A percentile compares a stretch with the other conserved stretches of the same genome.
Evolutionary conservation across 2,329 filamentous ascomycete genomes (phyloP).

Genomic region (Penicillium freii): DNA sequence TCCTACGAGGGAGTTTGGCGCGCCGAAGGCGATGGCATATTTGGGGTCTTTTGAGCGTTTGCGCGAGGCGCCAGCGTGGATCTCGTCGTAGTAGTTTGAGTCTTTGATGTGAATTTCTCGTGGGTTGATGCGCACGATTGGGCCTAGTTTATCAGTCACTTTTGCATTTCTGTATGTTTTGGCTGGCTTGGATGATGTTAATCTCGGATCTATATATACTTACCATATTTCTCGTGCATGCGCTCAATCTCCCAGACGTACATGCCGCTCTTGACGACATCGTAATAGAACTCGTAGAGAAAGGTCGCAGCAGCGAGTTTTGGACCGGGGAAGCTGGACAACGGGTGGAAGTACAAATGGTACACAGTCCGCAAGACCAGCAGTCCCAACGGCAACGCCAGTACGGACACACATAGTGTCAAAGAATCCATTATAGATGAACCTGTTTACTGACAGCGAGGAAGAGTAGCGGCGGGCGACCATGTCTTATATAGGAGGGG

Average conservation of each 20-base stretch:
- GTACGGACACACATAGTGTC: neutral
- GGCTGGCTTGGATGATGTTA: neutral
- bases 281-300: slow-evolving; percentile 37
- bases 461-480: neutral
- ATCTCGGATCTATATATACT: neutral
- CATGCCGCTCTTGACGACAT: slow-evolving; percentile 30
- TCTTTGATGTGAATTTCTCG: slow-evolving; percentile 40
- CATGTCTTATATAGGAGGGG: neutral
- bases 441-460: neutral
- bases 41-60: slow-evolving; percentile 24
- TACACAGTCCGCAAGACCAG: slow-evolving; percentile 10
- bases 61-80: slow-evolving; percentile 27
- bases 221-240: slow-evolving; percentile 39
- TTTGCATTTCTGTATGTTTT: too few species aligned
- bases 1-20: slow-evolving; percentile 22
- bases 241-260: slow-evolving; percentile 30
- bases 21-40: slow-evolving; percentile 19
- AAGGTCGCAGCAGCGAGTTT: slow-evolving; percentile 33
- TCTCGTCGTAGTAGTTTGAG: slow-evolving; percentile 34
- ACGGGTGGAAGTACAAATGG: slow-evolving; percentile 28
- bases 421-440: slow-evolving; percentile 8
- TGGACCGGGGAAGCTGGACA: slow-evolving; percentile 34
- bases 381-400: neutral
- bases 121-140: slow-evolving; percentile 40
- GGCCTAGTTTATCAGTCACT: slow-evolving; percentile 21